Conservation (phyloP, 257 asterid genomes). For the Solanum chaucha region DNA sequence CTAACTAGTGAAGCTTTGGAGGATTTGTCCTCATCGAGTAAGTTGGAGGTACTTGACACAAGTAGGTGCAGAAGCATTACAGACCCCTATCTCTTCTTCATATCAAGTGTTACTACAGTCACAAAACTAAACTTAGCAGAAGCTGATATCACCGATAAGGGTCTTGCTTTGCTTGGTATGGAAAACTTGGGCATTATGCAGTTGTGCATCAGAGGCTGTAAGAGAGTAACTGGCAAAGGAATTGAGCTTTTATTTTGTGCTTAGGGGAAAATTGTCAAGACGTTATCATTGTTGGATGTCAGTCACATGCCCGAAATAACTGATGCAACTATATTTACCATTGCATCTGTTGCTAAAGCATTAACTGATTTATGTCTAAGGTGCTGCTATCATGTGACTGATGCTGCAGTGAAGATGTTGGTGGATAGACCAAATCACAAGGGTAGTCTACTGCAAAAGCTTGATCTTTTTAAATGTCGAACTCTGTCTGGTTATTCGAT, state of each 20-base stretch:
- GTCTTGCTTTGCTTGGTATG: slow-evolving; percentile 44
- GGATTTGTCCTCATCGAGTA: slow-evolving; percentile 36
- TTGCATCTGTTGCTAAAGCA: slow-evolving; percentile 32
- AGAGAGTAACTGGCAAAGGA: slow-evolving; percentile 56
- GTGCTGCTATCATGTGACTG: slow-evolving; percentile 51
- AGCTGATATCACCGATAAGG: slow-evolving; percentile 63
- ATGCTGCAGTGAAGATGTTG: slow-evolving; percentile 29
- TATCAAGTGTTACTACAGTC: slow-evolving; percentile 37
- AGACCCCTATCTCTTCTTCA: slow-evolving; percentile 41
- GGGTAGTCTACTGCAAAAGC: slow-evolving; percentile 28
- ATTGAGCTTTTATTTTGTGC: slow-evolving; percentile 31
- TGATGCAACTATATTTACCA: slow-evolving; percentile 41
- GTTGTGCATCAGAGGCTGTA: slow-evolving; percentile 57
- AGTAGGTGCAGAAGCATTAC: slow-evolving; percentile 65
- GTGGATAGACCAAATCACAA: slow-evolving; percentile 19
- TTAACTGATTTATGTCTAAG: slow-evolving; percentile 64
- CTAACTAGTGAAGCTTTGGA: slow-evolving; percentile 60
- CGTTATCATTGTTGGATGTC: slow-evolving; percentile 45
- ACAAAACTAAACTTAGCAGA: slow-evolving; percentile 52
- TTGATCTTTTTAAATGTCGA: slow-evolving; percentile 45
- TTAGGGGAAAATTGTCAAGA: slow-evolving; percentile 32
- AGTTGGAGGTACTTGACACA: slow-evolving; percentile 50
- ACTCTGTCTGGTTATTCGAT: slow-evolving; percentile 27
- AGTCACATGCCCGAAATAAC: slow-evolving; percentile 64
- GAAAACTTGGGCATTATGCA: slow-evolving; percentile 36